Evolutionary conservation across 257 asterid species (phyloP).

Genomic region (Solanum lignicaule): DNA sequence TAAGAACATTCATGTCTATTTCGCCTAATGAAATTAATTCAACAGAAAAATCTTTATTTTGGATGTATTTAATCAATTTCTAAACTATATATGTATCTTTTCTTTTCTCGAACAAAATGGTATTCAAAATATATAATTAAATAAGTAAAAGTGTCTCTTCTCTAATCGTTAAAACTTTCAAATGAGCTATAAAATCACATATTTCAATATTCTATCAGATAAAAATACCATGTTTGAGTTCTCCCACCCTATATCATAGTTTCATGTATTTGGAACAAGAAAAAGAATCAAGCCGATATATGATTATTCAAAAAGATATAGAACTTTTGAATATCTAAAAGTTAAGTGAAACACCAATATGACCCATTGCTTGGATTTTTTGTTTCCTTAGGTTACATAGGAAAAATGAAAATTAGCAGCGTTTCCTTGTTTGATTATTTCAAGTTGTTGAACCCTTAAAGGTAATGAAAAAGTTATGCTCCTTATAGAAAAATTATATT

Average conservation of each 20-base stretch:
- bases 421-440: too few relatives aligned
- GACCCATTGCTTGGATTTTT: background rate
- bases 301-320: background rate
- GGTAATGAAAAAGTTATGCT: background rate
- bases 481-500: background rate
- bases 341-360: background rate
- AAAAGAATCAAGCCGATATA: background rate
- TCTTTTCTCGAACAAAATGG: background rate
- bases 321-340: background rate
- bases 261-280: background rate
- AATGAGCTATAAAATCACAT: background rate
- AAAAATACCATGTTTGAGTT: background rate
- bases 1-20: too few relatives aligned
- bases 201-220: background rate
- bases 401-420: background rate
- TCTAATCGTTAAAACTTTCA: background rate
- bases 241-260: background rate
- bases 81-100: background rate
- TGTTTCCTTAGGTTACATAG: too few relatives aligned
- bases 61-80: background rate
- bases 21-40: too few relatives aligned
- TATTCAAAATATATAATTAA: background rate
- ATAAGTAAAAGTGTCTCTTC: background rate
- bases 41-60: background rate
- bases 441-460: background rate